A percentile compares a stretch with the other conserved stretches of the same genome.
phyloP scores from a whole-genome alignment of 2,329 filamentous ascomycete genomes.

The Knoxdaviesia capensis region DNA sequence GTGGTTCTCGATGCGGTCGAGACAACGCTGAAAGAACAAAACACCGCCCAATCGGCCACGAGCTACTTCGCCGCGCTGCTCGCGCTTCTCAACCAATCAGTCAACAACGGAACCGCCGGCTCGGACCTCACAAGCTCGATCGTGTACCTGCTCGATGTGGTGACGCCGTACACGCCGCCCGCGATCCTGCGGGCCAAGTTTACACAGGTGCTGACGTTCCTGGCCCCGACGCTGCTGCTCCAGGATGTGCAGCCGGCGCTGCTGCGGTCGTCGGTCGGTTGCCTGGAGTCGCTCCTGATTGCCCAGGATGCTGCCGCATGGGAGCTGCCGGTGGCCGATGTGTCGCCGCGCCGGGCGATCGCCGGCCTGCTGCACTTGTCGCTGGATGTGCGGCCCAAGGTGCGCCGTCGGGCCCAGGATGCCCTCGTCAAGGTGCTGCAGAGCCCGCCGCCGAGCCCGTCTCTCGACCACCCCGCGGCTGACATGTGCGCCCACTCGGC shows the following conservation, averaged over 20 bases:
- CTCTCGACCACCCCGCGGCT: slow-evolving; percentile 80
- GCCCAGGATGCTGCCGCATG: slow-evolving; percentile 78
- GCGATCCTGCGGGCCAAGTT: slow-evolving; percentile 88
- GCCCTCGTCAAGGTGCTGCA: slow-evolving; percentile 67
- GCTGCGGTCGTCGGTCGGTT: slow-evolving; percentile 74
- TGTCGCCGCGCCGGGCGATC: slow-evolving; percentile 71
- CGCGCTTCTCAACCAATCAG: slow-evolving; percentile 63
- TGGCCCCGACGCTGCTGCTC: slow-evolving; percentile 67
- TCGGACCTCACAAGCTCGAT: slow-evolving; percentile 70
- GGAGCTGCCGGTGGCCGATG: slow-evolving; percentile 65
- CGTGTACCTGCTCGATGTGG: slow-evolving; percentile 86
- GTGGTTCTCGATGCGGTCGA: slow-evolving; percentile 83
- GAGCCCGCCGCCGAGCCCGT: slow-evolving; percentile 75
- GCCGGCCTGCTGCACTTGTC: slow-evolving; percentile 71
- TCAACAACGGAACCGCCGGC: slow-evolving; percentile 48
- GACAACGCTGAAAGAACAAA: slow-evolving; percentile 76
- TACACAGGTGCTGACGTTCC: slow-evolving; percentile 69
- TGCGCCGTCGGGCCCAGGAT: slow-evolving; percentile 82
- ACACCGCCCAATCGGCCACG: slow-evolving; percentile 64
- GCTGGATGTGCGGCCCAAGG: slow-evolving; percentile 77
- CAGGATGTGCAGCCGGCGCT: slow-evolving; percentile 73
- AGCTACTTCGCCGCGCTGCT: slow-evolving; percentile 93
- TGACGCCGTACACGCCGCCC: slow-evolving; percentile 68
- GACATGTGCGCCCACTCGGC: slow-evolving; percentile 93
- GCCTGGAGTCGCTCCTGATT: slow-evolving; percentile 73